Evolutionary conservation across 306 rosid genomes (phyloP), one percentile per base, ranked within the genome.

Genomic region (Quercus agrifolia): DNA sequence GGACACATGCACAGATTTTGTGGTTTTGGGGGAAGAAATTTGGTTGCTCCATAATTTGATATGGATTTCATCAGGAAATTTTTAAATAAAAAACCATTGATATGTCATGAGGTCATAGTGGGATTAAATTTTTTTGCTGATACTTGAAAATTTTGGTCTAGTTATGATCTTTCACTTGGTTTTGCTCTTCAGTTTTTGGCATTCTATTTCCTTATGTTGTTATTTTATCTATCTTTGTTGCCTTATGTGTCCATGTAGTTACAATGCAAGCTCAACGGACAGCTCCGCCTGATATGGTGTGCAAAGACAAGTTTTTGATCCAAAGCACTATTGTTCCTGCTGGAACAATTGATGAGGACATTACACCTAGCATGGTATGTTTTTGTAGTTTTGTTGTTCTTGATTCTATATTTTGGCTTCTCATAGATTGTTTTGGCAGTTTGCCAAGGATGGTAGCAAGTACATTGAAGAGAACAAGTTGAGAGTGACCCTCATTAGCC

Each of bases 221-320:
- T 77, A 49, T 57, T 75, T 51, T 76, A 57, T 18, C 69, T 30
- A 20, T 63, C 18, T 3, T 68, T 27, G 30, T 38, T 28, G 21
- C 56, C 70, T 72, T 77, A 70, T 79, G 62, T 87, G 77, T 89
- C 73, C 56, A 84, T 74, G 70, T 72, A 95, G 99, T 95, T 83
- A 91, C 87, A 79, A 95, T 91, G 99, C 99, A 92, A 91, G 92
- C 92, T 69, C 94, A 51, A 74, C 79, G 78, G 79, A 85, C 64
- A 57, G 81, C 77, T 62, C 93, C 91, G 1, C 82, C 64, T 41
- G 99, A 92, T 80, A 46, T 90, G 89, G 91, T 68, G n/a, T 92
- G 97, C 88, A 92, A 76, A 81, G 99, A 95, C 83, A 95, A 95
- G 91, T 95, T 95, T 75, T 85, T 95, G 87, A 84, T 95, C 83